A percentile compares a stretch with the other conserved stretches of the same genome.
phyloP scores from a whole-genome alignment of 495 filamentous ascomycete species.

The Venustampulla echinocandica region DNA sequence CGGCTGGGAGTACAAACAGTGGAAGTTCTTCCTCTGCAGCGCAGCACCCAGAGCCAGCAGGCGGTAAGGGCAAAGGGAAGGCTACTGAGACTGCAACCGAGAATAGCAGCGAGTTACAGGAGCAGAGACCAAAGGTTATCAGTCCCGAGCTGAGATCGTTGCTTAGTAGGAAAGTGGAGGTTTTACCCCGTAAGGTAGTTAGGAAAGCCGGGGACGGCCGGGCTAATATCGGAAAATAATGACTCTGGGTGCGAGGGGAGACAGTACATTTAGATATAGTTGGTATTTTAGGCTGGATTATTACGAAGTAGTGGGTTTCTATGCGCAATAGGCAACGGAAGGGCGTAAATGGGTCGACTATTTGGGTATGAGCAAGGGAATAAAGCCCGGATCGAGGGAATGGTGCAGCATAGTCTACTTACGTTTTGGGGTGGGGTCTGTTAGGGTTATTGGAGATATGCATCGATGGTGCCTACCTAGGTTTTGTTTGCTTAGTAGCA shows the following conservation, averaged over 20 bases:
- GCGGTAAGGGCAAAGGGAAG: slow-evolving; percentile 23
- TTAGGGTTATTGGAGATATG: too few relatives aligned
- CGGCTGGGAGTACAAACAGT: slow-evolving; percentile 12
- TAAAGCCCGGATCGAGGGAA: too few relatives aligned
- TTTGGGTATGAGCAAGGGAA: too few relatives aligned
- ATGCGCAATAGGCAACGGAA: too few relatives aligned
- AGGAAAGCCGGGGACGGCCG: slow-evolving; percentile 33
- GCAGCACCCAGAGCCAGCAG: slow-evolving; percentile 8
- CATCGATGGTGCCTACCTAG: too few relatives aligned
- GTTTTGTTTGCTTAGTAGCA: too few relatives aligned
- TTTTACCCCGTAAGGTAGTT: slow-evolving; percentile 46
- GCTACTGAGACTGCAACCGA: not conserved
- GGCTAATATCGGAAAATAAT: slow-evolving; percentile 9
- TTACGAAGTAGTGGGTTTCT: too few relatives aligned
- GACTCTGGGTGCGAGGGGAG: too few relatives aligned
- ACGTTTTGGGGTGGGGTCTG: too few relatives aligned
- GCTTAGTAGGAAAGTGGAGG: slow-evolving; percentile 62
- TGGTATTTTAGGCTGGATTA: not conserved
- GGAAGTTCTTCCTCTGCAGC: not conserved
- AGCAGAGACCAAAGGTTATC: slow-evolving; percentile 54
- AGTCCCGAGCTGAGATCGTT: slow-evolving; percentile 71
- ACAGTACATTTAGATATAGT: not conserved
- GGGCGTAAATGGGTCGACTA: too few relatives aligned
- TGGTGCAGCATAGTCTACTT: too few relatives aligned
- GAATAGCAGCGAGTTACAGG: slow-evolving; percentile 19